Base-by-base conservation (phyloP, 1,284 basidiomycete genomes). In the Inonotus obliquus region DNA sequence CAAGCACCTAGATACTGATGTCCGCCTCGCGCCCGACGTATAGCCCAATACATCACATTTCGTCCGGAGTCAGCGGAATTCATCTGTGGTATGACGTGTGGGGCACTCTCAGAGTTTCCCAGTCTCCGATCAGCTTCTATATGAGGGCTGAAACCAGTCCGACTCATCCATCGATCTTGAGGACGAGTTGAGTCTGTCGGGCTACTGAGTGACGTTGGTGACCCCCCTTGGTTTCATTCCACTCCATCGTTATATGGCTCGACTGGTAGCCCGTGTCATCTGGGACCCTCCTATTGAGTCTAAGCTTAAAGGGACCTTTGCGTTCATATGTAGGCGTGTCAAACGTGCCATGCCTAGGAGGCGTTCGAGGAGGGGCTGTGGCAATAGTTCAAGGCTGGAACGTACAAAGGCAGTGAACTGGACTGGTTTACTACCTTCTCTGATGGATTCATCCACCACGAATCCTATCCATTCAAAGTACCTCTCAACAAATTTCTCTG, bases 401-500 rank as follows among this genome's bases (percentile, higher is more conserved):
- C 11, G 17, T 45, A n/a, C 11, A 2, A 49, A 48, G 48, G 21
- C 2, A 49, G 25, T 23, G 29, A 25, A 48, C 14, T 37, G 45
- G 13, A 45, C 39, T 44, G 44, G 9, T 45, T 14, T 14, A 14
- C 13, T 54, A 60, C 59, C 17, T 44, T 44, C 29, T 38, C 17
- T 35, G 27, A 17, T 47, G 10, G 44, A n/a, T 51, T 54, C 58
- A 41, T 60, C 62, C 27, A 44, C 27, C 53, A 64, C 63, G n/a
- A 70, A 64, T 4, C 74, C 76, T 5, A 75, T 68, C 67, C 77
- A 71, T 27, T 81, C 75, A 58, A 84, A 84, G 63, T 79, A 82
- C 58, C 69, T 65, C 47, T 65, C 65, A 13, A 64, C 59, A 37
- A 65, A 65, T 13, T 39, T 25, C 11, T 29, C 44, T 19, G 63